Base-by-base conservation (phyloP, 352 stramenopile species). In the Thalassiosira mediterranea region DNA sequence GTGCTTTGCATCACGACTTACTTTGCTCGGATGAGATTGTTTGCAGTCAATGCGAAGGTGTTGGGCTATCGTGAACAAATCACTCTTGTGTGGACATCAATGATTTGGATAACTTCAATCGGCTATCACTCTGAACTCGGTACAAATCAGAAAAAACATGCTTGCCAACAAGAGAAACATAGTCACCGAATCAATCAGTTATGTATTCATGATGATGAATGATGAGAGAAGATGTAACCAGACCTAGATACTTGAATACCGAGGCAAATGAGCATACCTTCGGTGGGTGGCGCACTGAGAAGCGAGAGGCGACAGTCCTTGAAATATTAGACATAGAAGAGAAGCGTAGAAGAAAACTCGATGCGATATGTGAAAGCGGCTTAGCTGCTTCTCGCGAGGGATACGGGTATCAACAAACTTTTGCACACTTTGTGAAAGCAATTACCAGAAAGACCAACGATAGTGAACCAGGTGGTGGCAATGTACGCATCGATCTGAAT, bases 221-320 rank as follows among this genome's bases (percentile, higher is more conserved):
- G 34, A 42, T 42, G 7, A 7, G 13, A 42, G 34, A 42, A 13
- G 34, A 42, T 42, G 13, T 42, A 13, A 13, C 13, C 7, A 13
- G 7, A 7, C 34, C 34, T 7, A 13, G 34, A 13, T 42, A 13
- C 7, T 42, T 7, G 7, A 42, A 7, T 42, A 42, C 47, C 15
- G 47, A 54, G 47, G 5, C 47, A 26, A 13, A 13, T 5, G 47
- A 54, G 47, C 47, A 54, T 15, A 15, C 15, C 21, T 54, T 54
- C 15, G 47, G 47, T 15, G 47, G 47, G 15, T 54, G 47, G 47
- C 47, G 47, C 13, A 13, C 21, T 15, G 15, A 13, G 47, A 54
- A 54, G 47, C 21, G 47, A 5, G 47, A 54, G 47, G 47, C 47
- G 15, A 54, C 47, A 15, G 47, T 54, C 26, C 47, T 13, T 7